phyloP scores from a whole-genome alignment of 306 rosid genomes.

The Malus orientalis region DNA sequence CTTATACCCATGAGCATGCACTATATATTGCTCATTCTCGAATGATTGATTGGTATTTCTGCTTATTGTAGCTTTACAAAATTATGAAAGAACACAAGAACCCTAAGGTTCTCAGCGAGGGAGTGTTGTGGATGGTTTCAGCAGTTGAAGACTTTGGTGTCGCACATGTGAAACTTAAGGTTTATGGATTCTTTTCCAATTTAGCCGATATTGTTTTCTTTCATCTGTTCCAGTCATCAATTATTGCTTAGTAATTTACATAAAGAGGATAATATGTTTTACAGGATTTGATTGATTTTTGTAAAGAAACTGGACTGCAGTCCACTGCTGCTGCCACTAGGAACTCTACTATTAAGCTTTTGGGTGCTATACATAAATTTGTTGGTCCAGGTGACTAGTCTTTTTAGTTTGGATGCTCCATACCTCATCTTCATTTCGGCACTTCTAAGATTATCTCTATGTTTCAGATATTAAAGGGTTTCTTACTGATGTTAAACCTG shows the following conservation, averaged over 20 bases:
- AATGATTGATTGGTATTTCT: neutral
- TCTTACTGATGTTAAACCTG: slow-evolving; percentile 94
- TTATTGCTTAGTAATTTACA: neutral
- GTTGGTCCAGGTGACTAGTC: slow-evolving; percentile 88
- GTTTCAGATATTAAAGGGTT: slow-evolving; percentile 89
- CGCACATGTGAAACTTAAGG: slow-evolving; percentile 89
- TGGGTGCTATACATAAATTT: slow-evolving; percentile 90
- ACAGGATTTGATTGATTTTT: slow-evolving; percentile 93
- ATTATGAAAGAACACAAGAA: slow-evolving; percentile 98
- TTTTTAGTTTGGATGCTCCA: slow-evolving; percentile 8
- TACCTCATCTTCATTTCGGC: neutral
- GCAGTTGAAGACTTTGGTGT: slow-evolving; percentile 95
- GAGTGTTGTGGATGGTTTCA: slow-evolving; percentile 90
- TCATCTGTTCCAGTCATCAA: neutral
- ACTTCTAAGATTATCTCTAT: slow-evolving; percentile 13
- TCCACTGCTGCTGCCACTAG: slow-evolving; percentile 95
- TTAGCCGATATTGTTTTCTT: neutral
- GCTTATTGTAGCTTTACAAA: slow-evolving; percentile 60
- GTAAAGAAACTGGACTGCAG: slow-evolving; percentile 88
- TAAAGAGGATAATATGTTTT: slow-evolving; percentile 12
- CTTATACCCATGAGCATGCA: neutral
- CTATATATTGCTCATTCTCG: slow-evolving; percentile 5
- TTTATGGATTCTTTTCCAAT: slow-evolving; percentile 11
- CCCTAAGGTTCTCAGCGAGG: slow-evolving; percentile 98
- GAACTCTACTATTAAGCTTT: slow-evolving; percentile 86